phyloP scores from a whole-genome alignment of 208 protist genomes.

The Tritrichomonas foetus region DNA sequence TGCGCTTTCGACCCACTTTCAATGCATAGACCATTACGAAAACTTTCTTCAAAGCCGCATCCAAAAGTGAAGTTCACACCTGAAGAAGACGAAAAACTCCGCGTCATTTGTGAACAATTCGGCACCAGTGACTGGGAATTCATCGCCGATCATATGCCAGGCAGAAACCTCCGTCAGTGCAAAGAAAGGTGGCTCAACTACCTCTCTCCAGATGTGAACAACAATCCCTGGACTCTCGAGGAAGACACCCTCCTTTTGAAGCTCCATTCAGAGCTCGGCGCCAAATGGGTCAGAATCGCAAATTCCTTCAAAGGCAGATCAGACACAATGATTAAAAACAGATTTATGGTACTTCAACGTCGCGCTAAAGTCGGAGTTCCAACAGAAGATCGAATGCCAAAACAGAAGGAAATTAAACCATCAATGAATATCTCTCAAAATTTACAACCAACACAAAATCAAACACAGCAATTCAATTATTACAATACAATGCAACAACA shows the following conservation, averaged over 20 bases:
- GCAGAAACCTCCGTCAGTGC: not conserved
- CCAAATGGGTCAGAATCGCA: not conserved
- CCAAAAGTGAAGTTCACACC: not conserved
- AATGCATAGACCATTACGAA: no score
- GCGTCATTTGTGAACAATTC: not conserved
- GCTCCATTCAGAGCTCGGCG: not conserved
- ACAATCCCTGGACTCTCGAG: not conserved
- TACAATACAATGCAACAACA: not conserved
- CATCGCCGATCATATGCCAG: not conserved
- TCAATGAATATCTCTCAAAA: not conserved
- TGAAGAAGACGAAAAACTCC: not conserved
- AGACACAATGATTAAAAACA: not conserved
- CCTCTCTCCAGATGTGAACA: not conserved
- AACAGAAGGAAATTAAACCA: not conserved
- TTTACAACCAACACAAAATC: not conserved
- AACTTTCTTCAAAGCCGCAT: no score
- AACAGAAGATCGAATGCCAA: no score
- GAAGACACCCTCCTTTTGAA: not conserved
- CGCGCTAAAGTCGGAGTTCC: no score
- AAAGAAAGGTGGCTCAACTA: not conserved
- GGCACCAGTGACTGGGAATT: not conserved
- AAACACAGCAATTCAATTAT: not conserved
- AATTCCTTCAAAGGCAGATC: not conserved
- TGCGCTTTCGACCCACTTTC: no score
- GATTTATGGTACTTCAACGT: not conserved